phyloP scores from a whole-genome alignment of 768 basidiomycete species.

The Rhizopogon vulgaris region DNA sequence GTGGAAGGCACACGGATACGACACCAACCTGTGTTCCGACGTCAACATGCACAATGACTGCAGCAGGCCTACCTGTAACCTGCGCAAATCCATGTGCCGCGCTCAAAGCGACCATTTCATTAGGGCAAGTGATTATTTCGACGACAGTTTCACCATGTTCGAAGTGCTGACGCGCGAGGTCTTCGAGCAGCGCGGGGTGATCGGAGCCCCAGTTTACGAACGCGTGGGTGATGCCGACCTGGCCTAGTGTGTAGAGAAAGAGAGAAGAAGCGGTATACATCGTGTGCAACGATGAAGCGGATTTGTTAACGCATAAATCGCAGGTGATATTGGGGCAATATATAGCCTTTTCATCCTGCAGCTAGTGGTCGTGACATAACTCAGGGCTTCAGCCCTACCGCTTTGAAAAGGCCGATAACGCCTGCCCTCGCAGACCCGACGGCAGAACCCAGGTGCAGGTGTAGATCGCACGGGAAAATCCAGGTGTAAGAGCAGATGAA shows the following conservation, averaged over 20 bases:
- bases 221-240: slow-evolving; percentile 58
- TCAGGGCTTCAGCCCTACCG: no score
- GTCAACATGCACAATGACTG: slow-evolving; percentile 71
- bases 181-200: slow-evolving; percentile 67
- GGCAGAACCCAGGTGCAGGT: no score
- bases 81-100: slow-evolving; percentile 70
- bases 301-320: no score
- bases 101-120: slow-evolving; percentile 71
- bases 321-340: background rate
- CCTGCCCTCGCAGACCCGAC: no score
- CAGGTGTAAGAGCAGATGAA: no score
- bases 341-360: background rate
- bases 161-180: slow-evolving; percentile 51
- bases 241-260: slow-evolving; percentile 47
- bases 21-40: slow-evolving; percentile 55
- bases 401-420: no score
- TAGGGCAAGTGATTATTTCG: slow-evolving; percentile 63
- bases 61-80: slow-evolving; percentile 59
- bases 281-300: slow-evolving; percentile 1
- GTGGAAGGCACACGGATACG: background rate
- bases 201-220: slow-evolving; percentile 79
- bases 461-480: no score
- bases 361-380: no score
- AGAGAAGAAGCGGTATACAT: slow-evolving; percentile 59
- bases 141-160: slow-evolving; percentile 31